Percentiles rank a stretch among this genome's conserved stretches.
phyloP scores from a whole-genome alignment of 1,284 basidiomycete genomes.

The Phylloporus sp. region DNA sequence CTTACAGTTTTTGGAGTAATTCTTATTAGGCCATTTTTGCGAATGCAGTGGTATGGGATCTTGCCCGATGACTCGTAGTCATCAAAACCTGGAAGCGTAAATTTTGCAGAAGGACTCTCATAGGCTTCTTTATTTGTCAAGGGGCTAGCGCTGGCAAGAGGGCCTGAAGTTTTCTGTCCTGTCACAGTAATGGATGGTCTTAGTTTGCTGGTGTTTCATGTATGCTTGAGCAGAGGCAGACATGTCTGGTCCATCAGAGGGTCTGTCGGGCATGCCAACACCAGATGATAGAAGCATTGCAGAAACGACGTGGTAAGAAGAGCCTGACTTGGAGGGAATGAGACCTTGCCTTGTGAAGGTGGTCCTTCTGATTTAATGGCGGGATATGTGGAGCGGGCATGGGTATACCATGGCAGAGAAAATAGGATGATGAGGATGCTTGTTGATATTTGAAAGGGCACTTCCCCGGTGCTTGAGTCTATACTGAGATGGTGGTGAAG shows the following conservation, averaged over 20 bases:
- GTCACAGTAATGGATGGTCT: constrained; percentile 74
- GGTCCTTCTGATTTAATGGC: constrained; percentile 33
- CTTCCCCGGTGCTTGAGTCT: constrained; percentile 65
- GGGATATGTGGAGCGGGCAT: constrained; percentile 49
- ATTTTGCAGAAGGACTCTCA: constrained; percentile 61
- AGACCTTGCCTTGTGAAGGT: constrained; percentile 23
- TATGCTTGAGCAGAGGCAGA: constrained; percentile 81
- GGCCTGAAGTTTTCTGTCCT: constrained; percentile 79
- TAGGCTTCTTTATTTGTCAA: constrained; percentile 47
- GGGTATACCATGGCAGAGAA: constrained; percentile 65
- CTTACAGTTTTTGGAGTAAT: constrained; percentile 82
- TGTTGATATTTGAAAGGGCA: constrained; percentile 53
- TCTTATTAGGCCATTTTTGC: constrained; percentile 94
- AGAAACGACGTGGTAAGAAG: constrained; percentile 73
- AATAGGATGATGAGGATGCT: constrained; percentile 64
- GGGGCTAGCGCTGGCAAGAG: constrained; percentile 63
- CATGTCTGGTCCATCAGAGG: constrained; percentile 64
- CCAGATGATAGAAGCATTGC: constrained; percentile 61
- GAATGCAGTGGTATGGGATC: constrained; percentile 92
- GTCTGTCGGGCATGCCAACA: constrained; percentile 58
- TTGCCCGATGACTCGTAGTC: constrained; percentile 93
- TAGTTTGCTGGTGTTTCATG: constrained; percentile 70
- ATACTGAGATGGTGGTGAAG: constrained; percentile 66
- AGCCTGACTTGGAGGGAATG: constrained; percentile 40
- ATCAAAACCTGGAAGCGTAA: constrained; percentile 75